phyloP scores from a whole-genome alignment of 169 alveolate genomes.

The Cryptosporidium andersoni region DNA sequence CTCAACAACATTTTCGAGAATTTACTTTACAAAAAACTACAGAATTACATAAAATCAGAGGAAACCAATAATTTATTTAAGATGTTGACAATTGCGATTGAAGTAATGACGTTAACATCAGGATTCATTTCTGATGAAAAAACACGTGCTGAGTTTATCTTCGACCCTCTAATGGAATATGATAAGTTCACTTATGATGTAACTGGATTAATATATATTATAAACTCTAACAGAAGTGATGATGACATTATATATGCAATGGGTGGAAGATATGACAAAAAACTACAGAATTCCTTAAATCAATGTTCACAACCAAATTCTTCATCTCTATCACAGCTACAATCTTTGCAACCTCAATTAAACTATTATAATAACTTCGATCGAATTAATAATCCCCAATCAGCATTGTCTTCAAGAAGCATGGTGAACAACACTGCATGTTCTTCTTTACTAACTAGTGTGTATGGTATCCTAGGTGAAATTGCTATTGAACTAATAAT shows the following conservation, averaged over 20 bases:
- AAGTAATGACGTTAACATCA: constrained; percentile 29
- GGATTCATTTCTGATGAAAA: constrained; percentile 16
- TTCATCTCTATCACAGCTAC: no score
- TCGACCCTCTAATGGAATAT: constrained; percentile 60
- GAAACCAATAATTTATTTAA: no score
- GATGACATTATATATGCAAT: constrained; percentile 21
- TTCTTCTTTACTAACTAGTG: not conserved
- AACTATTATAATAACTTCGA: no score
- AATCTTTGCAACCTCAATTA: no score
- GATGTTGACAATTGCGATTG: not conserved
- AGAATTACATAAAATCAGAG: no score
- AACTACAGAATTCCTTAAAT: not conserved
- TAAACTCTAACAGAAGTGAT: constrained; percentile 2
- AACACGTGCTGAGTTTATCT: constrained; percentile 18
- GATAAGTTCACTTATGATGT: constrained; percentile 17
- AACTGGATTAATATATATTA: constrained; percentile 16
- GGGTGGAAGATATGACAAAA: constrained; percentile 56
- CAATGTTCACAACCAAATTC: no score
- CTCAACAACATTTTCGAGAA: no score
- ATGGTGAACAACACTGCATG: no score
- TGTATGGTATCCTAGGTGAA: constrained; percentile 49
- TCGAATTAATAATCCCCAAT: no score
- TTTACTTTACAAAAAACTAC: no score
- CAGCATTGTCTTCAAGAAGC: no score
- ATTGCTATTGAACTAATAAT: constrained; percentile 49